Percentiles rank a stretch among this genome's conserved stretches.
phyloP scores from a whole-genome alignment of 2,329 filamentous ascomycete genomes.

The Thielaviopsis populi region DNA sequence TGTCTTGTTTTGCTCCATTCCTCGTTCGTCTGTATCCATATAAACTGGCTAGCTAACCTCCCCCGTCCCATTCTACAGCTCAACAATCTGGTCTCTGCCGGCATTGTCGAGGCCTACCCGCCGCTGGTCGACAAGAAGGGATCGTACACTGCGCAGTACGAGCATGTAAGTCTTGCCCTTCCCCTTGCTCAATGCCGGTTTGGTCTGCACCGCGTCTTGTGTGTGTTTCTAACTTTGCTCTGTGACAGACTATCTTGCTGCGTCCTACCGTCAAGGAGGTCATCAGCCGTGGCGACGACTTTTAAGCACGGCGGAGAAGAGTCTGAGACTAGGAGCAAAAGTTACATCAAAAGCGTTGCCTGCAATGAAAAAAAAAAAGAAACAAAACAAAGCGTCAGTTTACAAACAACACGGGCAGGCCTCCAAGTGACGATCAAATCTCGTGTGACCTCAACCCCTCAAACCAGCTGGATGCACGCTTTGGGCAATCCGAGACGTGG shows the following conservation, averaged over 20 bases:
- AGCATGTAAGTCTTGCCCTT: slow-evolving; percentile 53
- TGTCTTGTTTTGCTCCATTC: too few species aligned
- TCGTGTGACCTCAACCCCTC: too few species aligned
- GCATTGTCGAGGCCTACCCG: slow-evolving; percentile 72
- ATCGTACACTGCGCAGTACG: slow-evolving; percentile 74
- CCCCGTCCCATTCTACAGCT: slow-evolving; percentile 32
- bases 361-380: neutral
- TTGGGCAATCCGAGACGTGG: too few species aligned
- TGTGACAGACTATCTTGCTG: slow-evolving; percentile 49
- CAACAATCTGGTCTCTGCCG: slow-evolving; percentile 62
- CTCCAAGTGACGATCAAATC: neutral
- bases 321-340: neutral
- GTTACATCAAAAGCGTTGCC: neutral
- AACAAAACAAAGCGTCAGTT: neutral
- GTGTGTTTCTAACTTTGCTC: neutral
- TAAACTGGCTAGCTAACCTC: neutral
- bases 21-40: neutral
- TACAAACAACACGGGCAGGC: neutral
- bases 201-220: neutral
- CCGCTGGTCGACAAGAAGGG: slow-evolving; percentile 74
- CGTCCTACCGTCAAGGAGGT: slow-evolving; percentile 64
- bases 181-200: neutral
- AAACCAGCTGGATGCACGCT: too few species aligned
- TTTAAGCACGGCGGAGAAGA: slow-evolving; percentile 29
- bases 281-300: slow-evolving; percentile 64